Evolutionary conservation across 2,329 filamentous ascomycete species (phyloP).

Genomic region (Diaporthe capsici): DNA sequence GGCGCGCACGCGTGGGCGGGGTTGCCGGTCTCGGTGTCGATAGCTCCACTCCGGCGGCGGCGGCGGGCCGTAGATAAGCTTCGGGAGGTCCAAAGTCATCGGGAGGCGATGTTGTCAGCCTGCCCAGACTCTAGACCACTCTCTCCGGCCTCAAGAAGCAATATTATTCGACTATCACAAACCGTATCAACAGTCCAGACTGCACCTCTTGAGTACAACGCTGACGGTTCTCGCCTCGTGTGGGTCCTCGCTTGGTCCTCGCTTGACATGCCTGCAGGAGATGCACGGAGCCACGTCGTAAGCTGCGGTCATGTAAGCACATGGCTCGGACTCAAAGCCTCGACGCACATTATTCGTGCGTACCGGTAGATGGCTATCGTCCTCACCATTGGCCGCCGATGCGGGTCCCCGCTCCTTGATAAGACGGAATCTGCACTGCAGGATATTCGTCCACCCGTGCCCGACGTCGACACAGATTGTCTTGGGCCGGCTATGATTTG

Average conservation of each 20-base stretch:
- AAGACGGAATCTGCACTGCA: neutral
- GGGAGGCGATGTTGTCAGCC: neutral
- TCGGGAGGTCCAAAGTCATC: neutral
- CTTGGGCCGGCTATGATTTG: neutral
- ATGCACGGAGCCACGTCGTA: conserved; percentile 22
- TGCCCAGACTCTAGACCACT: neutral
- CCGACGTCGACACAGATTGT: neutral
- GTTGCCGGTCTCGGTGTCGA: conserved; percentile 24
- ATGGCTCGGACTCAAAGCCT: neutral
- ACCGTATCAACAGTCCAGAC: neutral
- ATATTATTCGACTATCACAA: neutral
- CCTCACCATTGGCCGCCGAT: neutral
- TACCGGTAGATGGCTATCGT: neutral
- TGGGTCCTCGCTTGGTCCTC: conserved; percentile 20
- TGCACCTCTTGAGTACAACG: neutral
- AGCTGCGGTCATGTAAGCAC: conserved; percentile 19
- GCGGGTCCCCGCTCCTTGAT: conserved; percentile 24
- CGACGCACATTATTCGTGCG: conserved; percentile 8
- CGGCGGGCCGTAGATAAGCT: neutral
- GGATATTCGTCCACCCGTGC: neutral
- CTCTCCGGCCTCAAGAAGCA: neutral
- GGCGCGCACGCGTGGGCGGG: conserved; percentile 2
- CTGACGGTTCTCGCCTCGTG: neutral
- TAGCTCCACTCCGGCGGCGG: neutral
- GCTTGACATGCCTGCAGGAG: conserved; percentile 1